Evolutionary conservation across 2,329 filamentous ascomycete species (phyloP), one percentile per base, ranked within the genome.

Genomic region (Dryadomyces quercivorus): DNA sequence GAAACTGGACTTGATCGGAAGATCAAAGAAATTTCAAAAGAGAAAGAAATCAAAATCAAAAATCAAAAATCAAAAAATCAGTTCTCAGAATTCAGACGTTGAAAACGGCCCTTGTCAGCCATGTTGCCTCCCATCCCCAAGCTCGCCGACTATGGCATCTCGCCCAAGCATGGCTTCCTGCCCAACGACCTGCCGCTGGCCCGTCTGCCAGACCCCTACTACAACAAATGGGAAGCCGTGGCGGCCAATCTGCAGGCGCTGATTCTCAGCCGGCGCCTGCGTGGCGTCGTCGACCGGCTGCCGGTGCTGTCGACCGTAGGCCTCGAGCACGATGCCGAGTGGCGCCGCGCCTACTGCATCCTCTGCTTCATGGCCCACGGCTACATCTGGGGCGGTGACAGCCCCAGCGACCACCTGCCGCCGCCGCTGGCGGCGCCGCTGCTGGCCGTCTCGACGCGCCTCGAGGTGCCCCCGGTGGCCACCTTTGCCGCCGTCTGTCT

Each of bases 371-470:
- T 97, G 70, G 80, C 90, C 40, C 92, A 98, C 72, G 87, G 85
- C 61, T 98, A 97, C 72, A 88, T 98, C 65, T 98, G 93, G 93
- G 88, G 89, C 64, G 92, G 89, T 68, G 86, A 75, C 64, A 80
- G 75, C 62, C 91, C 93, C 48, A 78, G 80, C 61, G 90, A 95
- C 65, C 75, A 77, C 53, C 71, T 98, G 52, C 93, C 93, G 49
- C 82, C 87, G 26, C 75, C 88, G 56, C 81, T 98, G 59, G 88
- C 92, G 6, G 79, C 91, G 34, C 93, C 93, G 0, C 79, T 97
- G 60, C 75, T 95, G 52, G 72, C 84, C 59, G 78, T 94, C 49
- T 92, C 88, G 61, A 74, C 79, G 47, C 81, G 82, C 58, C 80
- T 98, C 18, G 88, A 97, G 64, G 75, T 98, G 26, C 91, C 88